Conservation (phyloP, 495 filamentous ascomycete species). For the Glonium stellatum region DNA sequence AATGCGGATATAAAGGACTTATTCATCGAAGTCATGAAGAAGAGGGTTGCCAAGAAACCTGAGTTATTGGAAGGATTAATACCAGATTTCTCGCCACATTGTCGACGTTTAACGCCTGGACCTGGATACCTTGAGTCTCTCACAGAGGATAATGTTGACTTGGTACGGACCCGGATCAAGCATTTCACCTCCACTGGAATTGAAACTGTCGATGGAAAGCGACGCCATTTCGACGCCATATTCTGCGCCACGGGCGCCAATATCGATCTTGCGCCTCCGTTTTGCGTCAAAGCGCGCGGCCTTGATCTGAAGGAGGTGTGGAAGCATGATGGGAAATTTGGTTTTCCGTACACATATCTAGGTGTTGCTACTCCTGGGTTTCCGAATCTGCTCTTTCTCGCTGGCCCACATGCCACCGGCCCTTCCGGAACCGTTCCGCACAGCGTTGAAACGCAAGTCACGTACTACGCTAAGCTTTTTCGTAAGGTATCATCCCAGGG, state of each 20-base stretch:
- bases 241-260: conserved; percentile 68
- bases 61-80: conserved; percentile 49
- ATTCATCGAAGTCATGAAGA: conserved; percentile 36
- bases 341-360: conserved; percentile 55
- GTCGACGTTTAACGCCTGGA: conserved; percentile 63
- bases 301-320: conserved; percentile 46
- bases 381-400: conserved; percentile 56
- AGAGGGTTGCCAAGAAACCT: conserved; percentile 47
- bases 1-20: conserved; percentile 13
- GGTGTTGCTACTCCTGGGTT: conserved; percentile 55
- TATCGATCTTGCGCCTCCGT: conserved; percentile 51
- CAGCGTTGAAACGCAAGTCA: conserved; percentile 50
- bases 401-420: conserved; percentile 46
- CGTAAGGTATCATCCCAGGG: conserved; percentile 58
- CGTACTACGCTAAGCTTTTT: conserved; percentile 56
- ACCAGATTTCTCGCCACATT: conserved; percentile 61
- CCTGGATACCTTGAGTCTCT: conserved; percentile 67
- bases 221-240: conserved; percentile 39
- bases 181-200: conserved; percentile 50
- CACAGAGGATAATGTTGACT: conserved; percentile 54
- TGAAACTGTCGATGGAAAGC: conserved; percentile 26
- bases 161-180: conserved; percentile 51
- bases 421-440: conserved; percentile 47
- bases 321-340: conserved; percentile 33
- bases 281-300: conserved; percentile 48